Evolutionary conservation across 2,329 filamentous ascomycete species (phyloP), one percentile per base, ranked within the genome.

Genomic region (Penicillium sp.): DNA sequence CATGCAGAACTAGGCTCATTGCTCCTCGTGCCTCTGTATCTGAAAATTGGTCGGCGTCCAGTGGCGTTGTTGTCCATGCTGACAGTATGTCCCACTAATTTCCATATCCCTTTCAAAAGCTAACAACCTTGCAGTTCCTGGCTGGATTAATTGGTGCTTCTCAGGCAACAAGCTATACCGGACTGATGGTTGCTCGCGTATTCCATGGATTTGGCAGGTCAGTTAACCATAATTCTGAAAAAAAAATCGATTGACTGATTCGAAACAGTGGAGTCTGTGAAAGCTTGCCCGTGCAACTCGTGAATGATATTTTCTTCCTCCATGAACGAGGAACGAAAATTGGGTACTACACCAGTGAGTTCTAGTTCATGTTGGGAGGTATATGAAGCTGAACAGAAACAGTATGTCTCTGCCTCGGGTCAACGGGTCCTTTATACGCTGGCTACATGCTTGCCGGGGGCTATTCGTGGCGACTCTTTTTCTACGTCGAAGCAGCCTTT

Each of bases 371-470:
- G n/a, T 16, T n/a, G 19, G 25, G 28, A 3, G n/a, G 10, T n/a
- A 19, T 22, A 30, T 22, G 13, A 45, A 13, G 35, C 6, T 25
- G 63, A 45, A 65, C 60, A 30, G 64, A 28, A 10, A 16, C 46
- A 80, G 81, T 86, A 26, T 82, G 80, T 53, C 79, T 87, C 45
- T 86, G 84, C 65, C 78, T 85, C 11, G 84, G 84, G 4, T 76
- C 83, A 0, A 83, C 83, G 0, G 84, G 84, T 0, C 84, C 85
- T 0, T 75, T 87, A 1, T 86, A 84, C 52, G 84, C 85, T 1
- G 84, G 85, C 13, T 87, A 87, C 70, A 87, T 87, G 84, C 80
- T 87, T 6, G 79, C 81, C 0, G 84, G 79, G 0, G 82, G 83
- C 10, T 82, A 84, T 67, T 85, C 84, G 6, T 87, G 85, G 84